Percentiles rank a stretch among this genome's conserved stretches.
phyloP scores from a whole-genome alignment of 306 rosid genomes.

The Adenanthera pavonina region DNA sequence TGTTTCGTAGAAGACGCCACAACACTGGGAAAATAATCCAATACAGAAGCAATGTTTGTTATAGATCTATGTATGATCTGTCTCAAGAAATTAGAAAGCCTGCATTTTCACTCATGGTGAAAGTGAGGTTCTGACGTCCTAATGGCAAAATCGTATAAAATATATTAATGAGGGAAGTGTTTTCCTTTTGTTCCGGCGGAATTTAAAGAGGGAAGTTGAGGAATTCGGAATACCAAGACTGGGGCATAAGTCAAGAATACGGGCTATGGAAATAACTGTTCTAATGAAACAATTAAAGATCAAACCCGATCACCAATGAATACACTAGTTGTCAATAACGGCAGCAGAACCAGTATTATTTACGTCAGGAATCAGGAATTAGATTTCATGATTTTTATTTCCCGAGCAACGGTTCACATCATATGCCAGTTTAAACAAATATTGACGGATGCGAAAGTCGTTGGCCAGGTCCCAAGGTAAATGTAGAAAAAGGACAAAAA shows the following conservation, averaged over 20 bases:
- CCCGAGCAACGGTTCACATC: not conserved
- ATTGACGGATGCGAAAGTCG: not conserved
- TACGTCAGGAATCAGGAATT: not conserved
- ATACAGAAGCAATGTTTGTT: conserved; percentile 12
- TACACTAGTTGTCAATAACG: not conserved
- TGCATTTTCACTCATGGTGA: conserved; percentile 38
- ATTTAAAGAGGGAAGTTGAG: not conserved
- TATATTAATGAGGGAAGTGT: not conserved
- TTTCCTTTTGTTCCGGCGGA: too few relatives aligned
- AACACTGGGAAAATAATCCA: conserved; percentile 8
- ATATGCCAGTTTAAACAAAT: not conserved
- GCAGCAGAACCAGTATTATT: not conserved
- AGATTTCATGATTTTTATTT: conserved; percentile 1
- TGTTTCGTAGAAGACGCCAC: not conserved
- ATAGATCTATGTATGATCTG: not conserved
- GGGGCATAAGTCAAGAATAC: conserved; percentile 43
- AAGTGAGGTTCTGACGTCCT: not conserved
- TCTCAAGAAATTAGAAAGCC: conserved; percentile 8
- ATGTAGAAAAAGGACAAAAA: not conserved
- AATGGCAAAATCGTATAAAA: not conserved
- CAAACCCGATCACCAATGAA: not conserved
- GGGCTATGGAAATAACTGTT: not conserved
- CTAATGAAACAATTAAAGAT: not conserved
- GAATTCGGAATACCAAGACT: not conserved
- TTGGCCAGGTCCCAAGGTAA: not conserved